These are phyloP conservation scores for Arthrinium phaeospermum DNA, from an alignment of 2,329 filamentous ascomycete species.

Conservation along the genomic window DNA sequence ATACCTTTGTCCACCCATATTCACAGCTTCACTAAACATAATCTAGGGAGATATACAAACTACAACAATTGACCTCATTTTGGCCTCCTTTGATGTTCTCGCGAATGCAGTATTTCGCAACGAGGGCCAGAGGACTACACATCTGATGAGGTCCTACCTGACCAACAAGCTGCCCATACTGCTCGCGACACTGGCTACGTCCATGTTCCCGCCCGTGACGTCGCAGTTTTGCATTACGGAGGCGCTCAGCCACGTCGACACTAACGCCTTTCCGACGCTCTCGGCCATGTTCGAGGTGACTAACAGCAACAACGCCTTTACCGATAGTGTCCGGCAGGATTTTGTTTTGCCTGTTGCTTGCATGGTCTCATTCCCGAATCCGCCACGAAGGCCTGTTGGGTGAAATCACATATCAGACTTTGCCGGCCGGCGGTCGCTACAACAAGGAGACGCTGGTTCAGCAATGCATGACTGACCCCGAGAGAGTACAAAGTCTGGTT, in stretches of 20 bases:
- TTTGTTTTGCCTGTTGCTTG: constrained; percentile 87
- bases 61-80: constrained; percentile 80
- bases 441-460: constrained; percentile 78
- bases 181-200: constrained; percentile 61
- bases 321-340: constrained; percentile 67
- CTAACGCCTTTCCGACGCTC: constrained; percentile 71
- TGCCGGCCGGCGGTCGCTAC: constrained; percentile 76
- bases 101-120: constrained; percentile 81
- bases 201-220: constrained; percentile 76
- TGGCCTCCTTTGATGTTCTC: constrained; percentile 87
- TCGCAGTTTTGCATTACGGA: constrained; percentile 72
- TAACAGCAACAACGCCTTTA: constrained; percentile 62
- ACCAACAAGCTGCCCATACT: constrained; percentile 69
- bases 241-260: constrained; percentile 81
- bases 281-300: constrained; percentile 65
- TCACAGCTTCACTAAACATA: constrained; percentile 35
- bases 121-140: constrained; percentile 63
- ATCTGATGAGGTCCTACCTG: constrained; percentile 84
- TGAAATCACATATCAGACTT: constrained; percentile 80
- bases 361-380: constrained; percentile 82
- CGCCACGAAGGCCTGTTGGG: constrained; percentile 82
- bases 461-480: constrained; percentile 78
- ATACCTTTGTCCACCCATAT: neutral
- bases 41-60: constrained; percentile 74
- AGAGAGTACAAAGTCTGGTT: constrained; percentile 76